A percentile compares a stretch with the other conserved stretches of the same genome.
Evolutionary conservation across 257 asterid species (phyloP).

Genomic region (Solanum arcanum): DNA sequence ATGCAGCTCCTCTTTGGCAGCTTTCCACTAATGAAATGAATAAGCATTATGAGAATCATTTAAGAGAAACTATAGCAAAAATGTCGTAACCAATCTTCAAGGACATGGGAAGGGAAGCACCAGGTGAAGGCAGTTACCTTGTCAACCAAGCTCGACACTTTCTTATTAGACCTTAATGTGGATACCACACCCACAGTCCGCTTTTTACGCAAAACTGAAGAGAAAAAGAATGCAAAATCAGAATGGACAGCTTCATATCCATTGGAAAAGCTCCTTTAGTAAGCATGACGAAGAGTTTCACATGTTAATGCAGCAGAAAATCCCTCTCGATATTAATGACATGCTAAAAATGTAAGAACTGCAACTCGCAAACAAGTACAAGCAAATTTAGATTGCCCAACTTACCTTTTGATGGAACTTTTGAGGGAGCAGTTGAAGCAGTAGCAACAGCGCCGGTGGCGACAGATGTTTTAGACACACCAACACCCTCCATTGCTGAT

Average conservation of each 20-base stretch:
- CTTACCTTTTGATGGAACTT: slow-evolving; percentile 63
- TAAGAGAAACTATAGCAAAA: not conserved
- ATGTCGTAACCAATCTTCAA: not conserved
- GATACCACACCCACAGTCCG: slow-evolving; percentile 56
- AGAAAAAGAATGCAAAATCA: not conserved
- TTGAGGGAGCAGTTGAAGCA: slow-evolving; percentile 30
- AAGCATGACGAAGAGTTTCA: not conserved
- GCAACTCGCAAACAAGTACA: not conserved
- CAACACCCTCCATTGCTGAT: slow-evolving; percentile 8
- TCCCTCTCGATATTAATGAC: not conserved
- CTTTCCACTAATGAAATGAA: slow-evolving; percentile 70
- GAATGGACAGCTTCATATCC: not conserved
- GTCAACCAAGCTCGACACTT: slow-evolving; percentile 93
- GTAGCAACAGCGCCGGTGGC: slow-evolving; percentile 27
- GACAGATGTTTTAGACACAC: slow-evolving; percentile 31
- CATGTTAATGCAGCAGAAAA: not conserved
- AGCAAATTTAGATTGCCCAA: not conserved
- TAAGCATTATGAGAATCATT: not conserved
- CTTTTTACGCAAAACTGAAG: slow-evolving; percentile 73
- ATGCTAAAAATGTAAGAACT: not conserved
- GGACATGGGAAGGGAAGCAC: not conserved
- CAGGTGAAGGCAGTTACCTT: slow-evolving; percentile 40
- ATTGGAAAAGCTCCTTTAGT: not conserved
- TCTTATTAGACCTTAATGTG: slow-evolving; percentile 78
- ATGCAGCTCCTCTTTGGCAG: slow-evolving; percentile 92